Base-by-base conservation (phyloP, 2,329 filamentous ascomycete genomes). In the Trichothecium roseum region DNA sequence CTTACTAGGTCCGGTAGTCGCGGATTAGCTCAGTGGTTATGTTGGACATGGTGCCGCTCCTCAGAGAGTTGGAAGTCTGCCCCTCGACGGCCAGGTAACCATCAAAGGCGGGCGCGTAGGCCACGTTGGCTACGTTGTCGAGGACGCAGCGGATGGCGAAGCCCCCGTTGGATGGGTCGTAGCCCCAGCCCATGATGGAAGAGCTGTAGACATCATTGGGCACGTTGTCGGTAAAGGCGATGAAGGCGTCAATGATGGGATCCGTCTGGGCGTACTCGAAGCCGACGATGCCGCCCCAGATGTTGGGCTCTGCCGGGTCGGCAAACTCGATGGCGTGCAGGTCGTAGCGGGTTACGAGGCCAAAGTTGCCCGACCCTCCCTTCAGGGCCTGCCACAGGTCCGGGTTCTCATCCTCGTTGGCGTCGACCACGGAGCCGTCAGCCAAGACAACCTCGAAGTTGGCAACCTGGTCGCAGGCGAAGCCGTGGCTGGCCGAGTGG, bases 351-450 rank as follows among this genome's bases (percentile, higher is more conserved):
- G 58, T 51, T 10, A 53, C 41, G 13, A 57, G 47, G n/a, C 60
- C 62, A 28, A 64, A 60, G 42, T 67, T 68, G 41, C 53, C 59
- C n/a, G 53, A 51, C 18, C 63, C 64, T 5, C 64, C 66, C 32
- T 63, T 60, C 4, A 68, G 48, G 1, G 61, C 64, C 39, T 52
- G 54, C 46, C 52, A 68, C 2, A 69, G 52, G 35, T 67, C 63
- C 0, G 46, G n/a, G 38, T 66, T 54, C 3, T 51, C 38, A 0
- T 45, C 37, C 2, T 42, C 44, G 30, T 57, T 65, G 14, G 57
- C 64, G 6, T 60, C 53, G 18, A 64, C 47, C 28, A 68, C 54
- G 5, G 40, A 32, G 5, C 65, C 63, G 37, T 55, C 47, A 0
- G 55, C 56, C 2, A 65, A 51, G 3, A 69, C 63, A 16, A 69